Conservation (phyloP, 345 rosid species). For the Raphanus sativus region DNA sequence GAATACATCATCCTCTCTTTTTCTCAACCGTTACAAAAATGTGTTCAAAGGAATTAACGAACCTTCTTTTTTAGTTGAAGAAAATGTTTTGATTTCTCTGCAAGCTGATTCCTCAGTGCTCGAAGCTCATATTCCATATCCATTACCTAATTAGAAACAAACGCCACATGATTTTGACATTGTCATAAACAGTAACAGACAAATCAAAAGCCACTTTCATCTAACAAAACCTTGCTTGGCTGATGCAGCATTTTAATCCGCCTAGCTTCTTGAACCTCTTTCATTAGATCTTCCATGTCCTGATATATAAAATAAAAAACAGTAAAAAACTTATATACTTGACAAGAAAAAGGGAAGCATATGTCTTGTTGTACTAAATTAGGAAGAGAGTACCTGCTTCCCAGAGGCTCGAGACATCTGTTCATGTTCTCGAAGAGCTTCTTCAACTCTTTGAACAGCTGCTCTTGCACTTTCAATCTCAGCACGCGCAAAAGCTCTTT, state of each 20-base stretch:
- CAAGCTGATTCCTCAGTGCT: slow-evolving; percentile 80
- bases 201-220: not conserved
- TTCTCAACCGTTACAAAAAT: slow-evolving; percentile 6
- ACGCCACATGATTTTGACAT: slow-evolving; percentile 2
- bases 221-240: slow-evolving; percentile 82
- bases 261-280: slow-evolving; percentile 99
- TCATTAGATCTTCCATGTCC: slow-evolving; percentile 91
- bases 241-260: slow-evolving; percentile 98
- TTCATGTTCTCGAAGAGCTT: slow-evolving; percentile 85
- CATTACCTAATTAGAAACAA: slow-evolving; percentile 59
- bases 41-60: not conserved
- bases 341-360: not conserved
- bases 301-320: slow-evolving; percentile 40
- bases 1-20: not conserved
- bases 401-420: slow-evolving; percentile 72
- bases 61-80: slow-evolving; percentile 79
- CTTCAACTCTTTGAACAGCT: slow-evolving; percentile 97
- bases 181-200: not conserved
- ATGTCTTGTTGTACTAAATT: not conserved
- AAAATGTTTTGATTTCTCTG: slow-evolving; percentile 71
- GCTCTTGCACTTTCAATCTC: slow-evolving; percentile 99
- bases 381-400: slow-evolving; percentile 48
- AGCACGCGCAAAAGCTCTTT: slow-evolving; percentile 90
- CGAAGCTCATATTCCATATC: slow-evolving; percentile 90
- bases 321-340: not conserved